Evolutionary conservation across 257 asterid genomes (phyloP), one percentile per base, ranked within the genome.

Genomic region (Cynanchum wilfordii): DNA sequence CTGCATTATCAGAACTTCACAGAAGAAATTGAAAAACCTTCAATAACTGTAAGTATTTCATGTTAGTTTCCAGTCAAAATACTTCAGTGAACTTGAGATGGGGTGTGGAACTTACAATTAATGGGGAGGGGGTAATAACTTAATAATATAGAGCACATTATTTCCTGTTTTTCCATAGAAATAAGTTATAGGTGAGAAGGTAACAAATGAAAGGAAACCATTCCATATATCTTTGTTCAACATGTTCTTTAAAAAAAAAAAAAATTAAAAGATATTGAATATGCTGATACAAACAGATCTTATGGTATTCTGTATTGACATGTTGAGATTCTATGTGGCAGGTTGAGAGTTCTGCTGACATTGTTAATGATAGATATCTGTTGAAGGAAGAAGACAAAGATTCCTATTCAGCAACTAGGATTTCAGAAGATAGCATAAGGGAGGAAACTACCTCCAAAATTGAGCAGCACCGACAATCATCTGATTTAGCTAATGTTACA

Each of bases 391-490:
- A 50, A 62, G 38, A 51, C 5, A 27, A 68, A 44, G 11, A 38
- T 27, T 2, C 38, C 63, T 20, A 52, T 42, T 10, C 69, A n/a
- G 22, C 10, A 38, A 24, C 81, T 45, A 78, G 80, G 66, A 80
- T 77, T 72, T 59, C 77, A 66, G 75, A 45, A 75, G 58, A 50
- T 67, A 77, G 69, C 33, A 10, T 66, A 64, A 80, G 75, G 70
- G 78, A 77, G 73, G 78, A 83, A 78, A 76, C 66, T 62, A 44
- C 59, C 69, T 40, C 73, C 70, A 51, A 76, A 73, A 81, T 65
- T 50, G 76, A 78, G 52, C 76, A 62, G 84, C 83, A 66, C 60
- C 81, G 42, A 16, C 74, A 84, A 69, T 77, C 93, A 73, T 49
- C 68, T 74, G 77, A 68, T 51, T 20, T 74, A 19, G 85, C 81